Evolutionary conservation across 2,329 filamentous ascomycete species (phyloP).

Genomic region (Fusarium agapanthi): DNA sequence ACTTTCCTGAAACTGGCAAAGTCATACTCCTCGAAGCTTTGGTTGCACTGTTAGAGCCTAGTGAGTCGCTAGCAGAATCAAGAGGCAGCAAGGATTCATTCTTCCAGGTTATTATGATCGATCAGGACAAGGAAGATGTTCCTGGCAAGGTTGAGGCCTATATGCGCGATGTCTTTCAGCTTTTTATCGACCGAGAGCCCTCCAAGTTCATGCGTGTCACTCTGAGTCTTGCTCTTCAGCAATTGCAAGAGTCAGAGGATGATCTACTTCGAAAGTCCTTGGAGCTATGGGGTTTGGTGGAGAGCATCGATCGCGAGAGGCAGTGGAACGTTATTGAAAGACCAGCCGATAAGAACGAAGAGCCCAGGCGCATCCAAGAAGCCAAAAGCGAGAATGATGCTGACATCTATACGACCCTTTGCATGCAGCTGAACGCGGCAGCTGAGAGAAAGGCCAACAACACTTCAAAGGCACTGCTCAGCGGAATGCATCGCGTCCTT

Average conservation of each 20-base stretch:
- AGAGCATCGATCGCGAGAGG: slow-evolving; percentile 71
- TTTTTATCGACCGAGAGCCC: slow-evolving; percentile 67
- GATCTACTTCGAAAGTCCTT: slow-evolving; percentile 65
- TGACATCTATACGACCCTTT: slow-evolving; percentile 68
- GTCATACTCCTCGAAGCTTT: slow-evolving; percentile 51
- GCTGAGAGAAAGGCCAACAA: slow-evolving; percentile 70
- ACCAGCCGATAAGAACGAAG: slow-evolving; percentile 51
- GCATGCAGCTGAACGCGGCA: slow-evolving; percentile 70
- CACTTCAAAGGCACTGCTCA: slow-evolving; percentile 66
- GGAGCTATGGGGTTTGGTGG: slow-evolving; percentile 71
- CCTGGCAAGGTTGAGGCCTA: slow-evolving; percentile 67
- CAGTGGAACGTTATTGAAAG: slow-evolving; percentile 67
- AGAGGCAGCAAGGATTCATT: slow-evolving; percentile 47
- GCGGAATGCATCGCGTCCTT: slow-evolving; percentile 67
- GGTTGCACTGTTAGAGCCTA: slow-evolving; percentile 48
- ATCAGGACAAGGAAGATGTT: slow-evolving; percentile 68
- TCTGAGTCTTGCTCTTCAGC: slow-evolving; percentile 61
- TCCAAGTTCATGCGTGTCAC: slow-evolving; percentile 69
- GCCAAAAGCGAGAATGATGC: slow-evolving; percentile 57
- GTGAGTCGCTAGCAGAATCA: slow-evolving; percentile 47
- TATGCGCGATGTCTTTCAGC: slow-evolving; percentile 64
- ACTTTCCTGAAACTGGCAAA: slow-evolving; percentile 63
- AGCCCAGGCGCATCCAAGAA: slow-evolving; percentile 60
- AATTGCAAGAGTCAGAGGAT: slow-evolving; percentile 58
- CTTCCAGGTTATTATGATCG: slow-evolving; percentile 62